Evolutionary conservation across 805 yeast genomes (phyloP).

Genomic region (Candida chilensis): DNA sequence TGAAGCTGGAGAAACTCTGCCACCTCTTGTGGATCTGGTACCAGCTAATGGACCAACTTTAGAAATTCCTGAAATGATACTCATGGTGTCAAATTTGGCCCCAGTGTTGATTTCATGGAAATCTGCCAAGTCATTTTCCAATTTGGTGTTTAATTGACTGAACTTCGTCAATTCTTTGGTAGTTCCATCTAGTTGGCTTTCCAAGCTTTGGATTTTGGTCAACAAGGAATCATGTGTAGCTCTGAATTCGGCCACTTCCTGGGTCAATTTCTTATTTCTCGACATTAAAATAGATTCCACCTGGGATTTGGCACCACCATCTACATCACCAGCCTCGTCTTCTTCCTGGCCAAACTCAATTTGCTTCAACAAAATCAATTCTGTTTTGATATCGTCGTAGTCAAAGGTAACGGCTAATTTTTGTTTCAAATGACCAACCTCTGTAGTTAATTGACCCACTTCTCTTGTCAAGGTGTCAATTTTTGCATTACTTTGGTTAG

Average conservation of each 20-base stretch:
- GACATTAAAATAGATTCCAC: conserved; percentile 56
- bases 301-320: conserved; percentile 9
- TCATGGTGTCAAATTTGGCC: conserved; percentile 47
- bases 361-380: conserved; percentile 60
- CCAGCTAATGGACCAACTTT: conserved; percentile 23
- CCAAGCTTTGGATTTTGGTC: conserved; percentile 29
- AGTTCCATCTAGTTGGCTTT: conserved; percentile 19
- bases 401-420: conserved; percentile 48
- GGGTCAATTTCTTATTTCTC: conserved; percentile 65
- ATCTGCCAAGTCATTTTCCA: conserved; percentile 67
- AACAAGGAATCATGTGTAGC: conserved; percentile 42
- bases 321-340: conserved; percentile 18
- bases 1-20: conserved; percentile 40
- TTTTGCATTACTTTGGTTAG: conserved; percentile 17
- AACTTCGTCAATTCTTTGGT: conserved; percentile 29
- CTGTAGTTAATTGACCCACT: conserved; percentile 34
- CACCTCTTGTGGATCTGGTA: conserved; percentile 13
- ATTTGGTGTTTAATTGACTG: conserved; percentile 39
- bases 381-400: conserved; percentile 75
- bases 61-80: conserved; percentile 55
- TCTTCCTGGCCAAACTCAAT: conserved; percentile 59
- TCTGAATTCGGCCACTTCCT: conserved; percentile 60
- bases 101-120: conserved; percentile 30
- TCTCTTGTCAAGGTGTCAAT: conserved; percentile 35
- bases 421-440: conserved; percentile 38